A percentile compares a stretch with the other conserved stretches of the same genome.
Conservation (phyloP, 1,284 basidiomycete genomes). For the Phaffia rhodozyma region DNA sequence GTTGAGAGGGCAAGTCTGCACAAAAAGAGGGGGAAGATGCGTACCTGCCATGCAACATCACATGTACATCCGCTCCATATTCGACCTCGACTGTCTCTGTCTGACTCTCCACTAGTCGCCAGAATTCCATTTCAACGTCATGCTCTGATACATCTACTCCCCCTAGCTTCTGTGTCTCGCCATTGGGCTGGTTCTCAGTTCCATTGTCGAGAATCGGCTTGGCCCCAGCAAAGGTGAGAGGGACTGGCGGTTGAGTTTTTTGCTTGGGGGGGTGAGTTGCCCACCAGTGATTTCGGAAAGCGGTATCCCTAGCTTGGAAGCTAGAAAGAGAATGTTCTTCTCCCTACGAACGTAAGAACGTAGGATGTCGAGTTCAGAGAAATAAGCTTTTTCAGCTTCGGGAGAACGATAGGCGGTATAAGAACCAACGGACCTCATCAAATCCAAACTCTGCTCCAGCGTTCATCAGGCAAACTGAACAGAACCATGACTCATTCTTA, state of each 20-base stretch:
- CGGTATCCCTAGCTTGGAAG: constrained; percentile 80
- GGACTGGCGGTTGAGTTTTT: constrained; percentile 28
- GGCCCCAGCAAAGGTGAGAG: constrained; percentile 19
- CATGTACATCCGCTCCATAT: constrained; percentile 97
- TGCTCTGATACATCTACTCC: constrained; percentile 63
- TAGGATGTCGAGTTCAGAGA: not conserved
- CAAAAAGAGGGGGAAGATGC: constrained; percentile 20
- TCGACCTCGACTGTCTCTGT: constrained; percentile 93
- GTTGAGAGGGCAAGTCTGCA: not conserved
- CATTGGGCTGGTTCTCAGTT: constrained; percentile 20
- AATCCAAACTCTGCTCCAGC: constrained; percentile 98
- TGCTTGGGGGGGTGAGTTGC: constrained; percentile 52
- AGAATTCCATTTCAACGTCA: constrained; percentile 92
- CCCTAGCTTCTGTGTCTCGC: constrained; percentile 40
- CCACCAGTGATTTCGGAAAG: constrained; percentile 84
- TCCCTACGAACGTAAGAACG: constrained; percentile 38
- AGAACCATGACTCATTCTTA: constrained; percentile 84
- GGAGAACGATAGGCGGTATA: not conserved
- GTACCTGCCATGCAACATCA: constrained; percentile 90
- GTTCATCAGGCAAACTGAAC: constrained; percentile 78
- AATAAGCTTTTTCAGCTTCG: not conserved
- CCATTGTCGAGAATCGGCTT: constrained; percentile 38
- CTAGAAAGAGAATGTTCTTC: constrained; percentile 86
- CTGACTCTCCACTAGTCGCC: constrained; percentile 82
- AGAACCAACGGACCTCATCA: constrained; percentile 49